These are phyloP conservation scores for Pelargonium nanum DNA, from an alignment of 345 rosid species.

Conservation along the genomic window DNA sequence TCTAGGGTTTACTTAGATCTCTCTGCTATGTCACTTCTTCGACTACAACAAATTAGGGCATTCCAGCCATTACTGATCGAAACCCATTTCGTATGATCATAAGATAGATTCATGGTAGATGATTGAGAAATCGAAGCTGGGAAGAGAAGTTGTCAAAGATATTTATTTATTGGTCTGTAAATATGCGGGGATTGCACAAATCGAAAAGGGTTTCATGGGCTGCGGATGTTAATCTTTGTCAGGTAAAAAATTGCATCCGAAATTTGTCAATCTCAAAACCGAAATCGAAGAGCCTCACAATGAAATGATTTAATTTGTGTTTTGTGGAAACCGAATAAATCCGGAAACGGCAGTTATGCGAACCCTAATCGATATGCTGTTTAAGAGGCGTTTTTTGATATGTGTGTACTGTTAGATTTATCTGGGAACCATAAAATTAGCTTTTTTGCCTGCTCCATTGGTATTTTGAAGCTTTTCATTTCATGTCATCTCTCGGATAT, in stretches of 20 bases:
- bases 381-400: neutral
- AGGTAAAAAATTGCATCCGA: constrained; percentile 44
- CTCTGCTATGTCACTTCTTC: constrained; percentile 13
- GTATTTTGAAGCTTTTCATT: neutral
- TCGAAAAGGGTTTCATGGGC: constrained; percentile 90
- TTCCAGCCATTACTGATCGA: neutral
- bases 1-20: constrained; percentile 58
- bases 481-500: too few relatives aligned
- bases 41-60: neutral
- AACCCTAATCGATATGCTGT: neutral
- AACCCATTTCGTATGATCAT: neutral
- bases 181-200: constrained; percentile 71
- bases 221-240: constrained; percentile 87
- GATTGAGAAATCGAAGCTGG: constrained; percentile 21
- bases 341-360: neutral
- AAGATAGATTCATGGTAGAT: neutral
- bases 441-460: neutral
- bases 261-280: neutral
- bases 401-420: neutral
- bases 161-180: constrained; percentile 27
- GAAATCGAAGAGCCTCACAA: neutral
- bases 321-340: neutral
- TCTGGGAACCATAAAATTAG: neutral
- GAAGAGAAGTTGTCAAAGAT: constrained; percentile 6
- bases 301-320: neutral